phyloP scores from a whole-genome alignment of 305 asterid species.

The Andrographis paniculata region DNA sequence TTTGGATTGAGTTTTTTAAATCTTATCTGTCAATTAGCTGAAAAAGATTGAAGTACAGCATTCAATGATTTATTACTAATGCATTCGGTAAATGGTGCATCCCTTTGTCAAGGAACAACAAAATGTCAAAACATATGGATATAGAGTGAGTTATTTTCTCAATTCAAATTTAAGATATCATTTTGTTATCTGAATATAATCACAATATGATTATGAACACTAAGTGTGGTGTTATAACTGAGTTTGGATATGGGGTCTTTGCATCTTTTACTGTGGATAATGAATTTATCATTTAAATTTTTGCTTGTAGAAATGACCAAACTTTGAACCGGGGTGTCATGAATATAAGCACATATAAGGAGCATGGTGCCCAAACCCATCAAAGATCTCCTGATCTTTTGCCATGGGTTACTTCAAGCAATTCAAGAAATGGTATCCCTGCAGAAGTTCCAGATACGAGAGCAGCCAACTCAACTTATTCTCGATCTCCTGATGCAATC shows the following conservation, averaged over 20 bases:
- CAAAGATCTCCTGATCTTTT: constrained; percentile 29
- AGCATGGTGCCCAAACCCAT: constrained; percentile 30
- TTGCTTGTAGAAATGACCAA: constrained; percentile 28
- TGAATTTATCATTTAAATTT: constrained; percentile 19
- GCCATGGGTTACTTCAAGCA: constrained; percentile 26
- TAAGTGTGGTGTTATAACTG: neutral
- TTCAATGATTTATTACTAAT: too few species aligned
- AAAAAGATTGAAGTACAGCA: too few species aligned
- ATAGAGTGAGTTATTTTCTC: neutral
- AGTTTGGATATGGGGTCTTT: too few species aligned
- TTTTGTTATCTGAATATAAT: neutral
- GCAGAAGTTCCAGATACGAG: constrained; percentile 26
- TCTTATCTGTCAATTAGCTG: too few species aligned
- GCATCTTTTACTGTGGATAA: constrained; percentile 11
- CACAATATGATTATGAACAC: neutral
- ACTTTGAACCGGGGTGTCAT: constrained; percentile 28
- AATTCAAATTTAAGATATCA: neutral
- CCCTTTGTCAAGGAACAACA: neutral
- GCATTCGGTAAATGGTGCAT: too few species aligned
- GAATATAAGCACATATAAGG: constrained; percentile 22
- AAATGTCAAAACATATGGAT: neutral
- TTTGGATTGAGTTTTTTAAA: too few species aligned
- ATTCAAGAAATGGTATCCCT: constrained; percentile 21
- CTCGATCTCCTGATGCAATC: constrained; percentile 30
- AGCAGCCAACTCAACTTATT: constrained; percentile 32